Base-by-base conservation (phyloP, 2,329 filamentous ascomycete genomes). In the Teratosphaeriaceae sp. region DNA sequence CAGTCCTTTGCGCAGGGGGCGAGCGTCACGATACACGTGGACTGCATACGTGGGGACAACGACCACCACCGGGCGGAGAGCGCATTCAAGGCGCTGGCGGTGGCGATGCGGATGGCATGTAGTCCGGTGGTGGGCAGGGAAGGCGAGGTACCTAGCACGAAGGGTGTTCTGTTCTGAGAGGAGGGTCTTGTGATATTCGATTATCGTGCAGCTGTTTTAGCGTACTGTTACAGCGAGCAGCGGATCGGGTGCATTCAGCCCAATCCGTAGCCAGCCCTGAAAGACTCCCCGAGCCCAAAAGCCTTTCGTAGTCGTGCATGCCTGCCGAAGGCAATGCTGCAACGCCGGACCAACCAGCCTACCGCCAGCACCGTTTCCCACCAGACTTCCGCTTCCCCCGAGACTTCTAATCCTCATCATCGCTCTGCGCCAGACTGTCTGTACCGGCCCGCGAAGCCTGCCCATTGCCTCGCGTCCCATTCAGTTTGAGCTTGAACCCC, bases 11-110 rank as follows among this genome's bases (percentile, higher is more conserved):
- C 90, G 31, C 85, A 94, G 71, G 86, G 80, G 8, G 88, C 88
- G 3, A 83, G 88, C 20, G 76, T 96, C 41, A 98, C 92, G n/a
- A 71, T 97, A 61, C 92, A 98, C 71, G 87, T 98, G 46, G 88
- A 96, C 69, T 94, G 87, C 67, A 68, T 95, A 44, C 79, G 88
- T 50, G 92, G 92, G 40, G 79, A 85, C 49, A 98, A 97, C 67
- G 92, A 97, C 68, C 92, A 97, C 68, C 92, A 97, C 71, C 76
- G 89, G 45, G 89, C 92, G 8, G 92, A 97, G 78, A 92, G 85
- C 64, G 92, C 90, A 13, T 96, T 98, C 69, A 98, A 98, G 77
- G 92, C 92, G 36, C 68, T 97, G 53, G 92, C 92, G 0, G 80
- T 96, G 34, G 92, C 92, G 6, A 75, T 94, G 43, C 76, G 84